A percentile compares a stretch with the other conserved stretches of the same genome.
phyloP scores from a whole-genome alignment of 2,329 filamentous ascomycete species.

The Fusarium transvaalense region DNA sequence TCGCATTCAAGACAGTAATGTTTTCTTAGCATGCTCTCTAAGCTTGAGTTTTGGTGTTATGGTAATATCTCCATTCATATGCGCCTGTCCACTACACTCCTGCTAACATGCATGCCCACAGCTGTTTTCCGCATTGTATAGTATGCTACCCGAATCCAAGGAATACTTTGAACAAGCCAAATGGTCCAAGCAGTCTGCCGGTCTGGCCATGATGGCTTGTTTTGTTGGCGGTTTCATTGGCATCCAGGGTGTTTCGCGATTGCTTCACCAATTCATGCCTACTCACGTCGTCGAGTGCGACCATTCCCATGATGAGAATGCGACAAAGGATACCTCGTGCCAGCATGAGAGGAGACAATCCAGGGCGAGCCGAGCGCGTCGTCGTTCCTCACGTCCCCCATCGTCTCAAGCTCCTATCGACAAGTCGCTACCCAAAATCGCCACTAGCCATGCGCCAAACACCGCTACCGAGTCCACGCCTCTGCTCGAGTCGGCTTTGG shows the following conservation, averaged over 20 bases:
- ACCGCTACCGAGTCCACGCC: slow-evolving; percentile 62
- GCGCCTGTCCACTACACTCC: neutral
- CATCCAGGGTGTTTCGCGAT: slow-evolving; percentile 78
- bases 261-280: slow-evolving; percentile 80
- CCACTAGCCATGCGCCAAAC: slow-evolving; percentile 41
- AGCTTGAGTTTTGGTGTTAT: slow-evolving; percentile 97
- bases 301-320: slow-evolving; percentile 74
- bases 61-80: slow-evolving; percentile 64
- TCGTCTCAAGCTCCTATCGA: slow-evolving; percentile 42
- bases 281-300: slow-evolving; percentile 86
- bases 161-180: slow-evolving; percentile 79
- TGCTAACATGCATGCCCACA: slow-evolving; percentile 54
- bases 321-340: slow-evolving; percentile 47
- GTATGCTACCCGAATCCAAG: slow-evolving; percentile 90
- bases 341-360: slow-evolving; percentile 48
- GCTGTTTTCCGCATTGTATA: slow-evolving; percentile 93
- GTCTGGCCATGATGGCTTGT: slow-evolving; percentile 75
- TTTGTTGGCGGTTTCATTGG: slow-evolving; percentile 80
- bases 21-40: slow-evolving; percentile 87
- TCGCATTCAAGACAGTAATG: slow-evolving; percentile 88
- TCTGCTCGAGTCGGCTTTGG: slow-evolving; percentile 55
- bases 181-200: slow-evolving; percentile 74
- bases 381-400: slow-evolving; percentile 47
- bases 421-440: slow-evolving; percentile 35
- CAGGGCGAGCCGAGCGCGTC: slow-evolving; percentile 50